These are phyloP conservation scores for Ocimum tenuiflorum DNA, from an alignment of 257 asterid species.

Conservation along the genomic window DNA sequence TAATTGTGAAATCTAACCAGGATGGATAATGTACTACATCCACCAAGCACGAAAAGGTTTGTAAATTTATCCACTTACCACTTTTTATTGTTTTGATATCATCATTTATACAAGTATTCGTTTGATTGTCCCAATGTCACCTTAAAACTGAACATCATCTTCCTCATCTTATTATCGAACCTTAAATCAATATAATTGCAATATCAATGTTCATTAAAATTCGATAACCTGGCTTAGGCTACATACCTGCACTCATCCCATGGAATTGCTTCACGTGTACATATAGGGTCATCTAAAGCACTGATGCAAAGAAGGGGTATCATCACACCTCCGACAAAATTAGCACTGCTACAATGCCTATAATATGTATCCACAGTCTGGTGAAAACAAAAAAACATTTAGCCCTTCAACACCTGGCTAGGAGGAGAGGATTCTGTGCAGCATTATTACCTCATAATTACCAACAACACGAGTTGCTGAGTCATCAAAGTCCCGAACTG, in stretches of 20 bases:
- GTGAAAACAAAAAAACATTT: conserved; percentile 8
- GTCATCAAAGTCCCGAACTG: conserved; percentile 75
- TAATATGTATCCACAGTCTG: conserved; percentile 93
- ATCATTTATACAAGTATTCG: background rate
- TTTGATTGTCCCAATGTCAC: background rate
- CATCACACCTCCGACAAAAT: conserved; percentile 58
- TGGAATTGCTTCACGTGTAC: conserved; percentile 90
- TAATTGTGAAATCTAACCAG: background rate
- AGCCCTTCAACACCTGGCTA: conserved; percentile 7
- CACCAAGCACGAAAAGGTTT: background rate
- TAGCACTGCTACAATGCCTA: conserved; percentile 66
- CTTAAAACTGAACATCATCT: background rate
- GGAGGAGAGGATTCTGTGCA: background rate
- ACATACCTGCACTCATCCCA: conserved; percentile 73
- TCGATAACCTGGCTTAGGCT: background rate
- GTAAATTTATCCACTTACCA: too few species aligned
- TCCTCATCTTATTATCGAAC: background rate
- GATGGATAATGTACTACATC: background rate
- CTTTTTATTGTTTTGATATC: background rate
- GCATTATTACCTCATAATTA: conserved; percentile 57
- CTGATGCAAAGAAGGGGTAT: conserved; percentile 88
- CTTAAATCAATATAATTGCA: background rate
- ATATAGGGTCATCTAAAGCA: conserved; percentile 84
- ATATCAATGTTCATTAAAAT: background rate
- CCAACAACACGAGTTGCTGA: conserved; percentile 70